Conservation (phyloP, 2,329 filamentous ascomycete species). For the Fusarium foetens region DNA sequence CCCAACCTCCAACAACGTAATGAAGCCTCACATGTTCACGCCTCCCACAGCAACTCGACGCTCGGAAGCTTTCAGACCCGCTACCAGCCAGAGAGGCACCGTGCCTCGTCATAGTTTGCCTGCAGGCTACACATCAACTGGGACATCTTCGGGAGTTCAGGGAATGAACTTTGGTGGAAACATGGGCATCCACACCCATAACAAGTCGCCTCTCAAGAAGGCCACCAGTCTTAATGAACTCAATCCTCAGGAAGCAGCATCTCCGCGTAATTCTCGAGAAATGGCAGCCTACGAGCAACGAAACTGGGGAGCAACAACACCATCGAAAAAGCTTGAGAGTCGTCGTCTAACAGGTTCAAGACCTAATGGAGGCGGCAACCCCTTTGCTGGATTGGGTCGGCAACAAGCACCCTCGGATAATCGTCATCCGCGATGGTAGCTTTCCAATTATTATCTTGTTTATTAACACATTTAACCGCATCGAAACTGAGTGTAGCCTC, state of each 20-base stretch:
- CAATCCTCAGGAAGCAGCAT: conserved; percentile 53
- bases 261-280: conserved; percentile 69
- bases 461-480: not conserved
- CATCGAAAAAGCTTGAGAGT: conserved; percentile 51
- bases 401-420: conserved; percentile 54
- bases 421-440: conserved; percentile 52
- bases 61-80: conserved; percentile 50
- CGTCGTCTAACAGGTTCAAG: conserved; percentile 43
- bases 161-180: conserved; percentile 70
- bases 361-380: conserved; percentile 47
- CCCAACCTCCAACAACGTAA: conserved; percentile 50
- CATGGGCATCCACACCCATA: conserved; percentile 82
- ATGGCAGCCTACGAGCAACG: conserved; percentile 69
- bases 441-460: conserved; percentile 1
- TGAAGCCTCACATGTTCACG: conserved; percentile 57
- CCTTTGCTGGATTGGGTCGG: conserved; percentile 53
- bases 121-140: conserved; percentile 45
- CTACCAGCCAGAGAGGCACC: conserved; percentile 44
- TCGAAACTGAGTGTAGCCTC: not conserved
- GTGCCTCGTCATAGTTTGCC: conserved; percentile 51
- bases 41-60: conserved; percentile 50
- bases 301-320: conserved; percentile 53
- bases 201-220: conserved; percentile 85
- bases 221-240: conserved; percentile 71
- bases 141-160: conserved; percentile 42